Percentiles rank a stretch among this genome's conserved stretches.
phyloP scores from a whole-genome alignment of 2,329 filamentous ascomycete species.

The Phialophora expanda region DNA sequence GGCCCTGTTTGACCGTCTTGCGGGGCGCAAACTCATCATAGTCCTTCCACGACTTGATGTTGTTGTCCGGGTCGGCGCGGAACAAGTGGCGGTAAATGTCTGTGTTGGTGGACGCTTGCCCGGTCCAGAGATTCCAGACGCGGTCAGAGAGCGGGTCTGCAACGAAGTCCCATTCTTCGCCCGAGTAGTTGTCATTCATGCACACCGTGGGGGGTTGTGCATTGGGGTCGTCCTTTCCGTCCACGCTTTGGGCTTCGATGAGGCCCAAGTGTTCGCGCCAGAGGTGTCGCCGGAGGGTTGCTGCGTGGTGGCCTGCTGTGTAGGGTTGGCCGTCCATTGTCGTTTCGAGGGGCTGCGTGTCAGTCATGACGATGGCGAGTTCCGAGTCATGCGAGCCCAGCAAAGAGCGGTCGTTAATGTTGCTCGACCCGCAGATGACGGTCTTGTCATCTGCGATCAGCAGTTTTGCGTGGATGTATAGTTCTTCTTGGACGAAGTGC shows the following conservation, averaged over 20 bases:
- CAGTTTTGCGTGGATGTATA: conserved; percentile 93
- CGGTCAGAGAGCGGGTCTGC: conserved; percentile 72
- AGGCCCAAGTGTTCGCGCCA: conserved; percentile 92
- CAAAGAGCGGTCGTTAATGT: conserved; percentile 75
- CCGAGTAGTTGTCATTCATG: conserved; percentile 76
- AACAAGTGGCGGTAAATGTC: conserved; percentile 81
- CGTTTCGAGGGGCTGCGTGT: conserved; percentile 71
- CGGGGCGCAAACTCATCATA: conserved; percentile 78
- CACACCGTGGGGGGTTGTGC: conserved; percentile 74
- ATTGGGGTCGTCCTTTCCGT: conserved; percentile 72
- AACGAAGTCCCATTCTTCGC: conserved; percentile 69
- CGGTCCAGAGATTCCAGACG: conserved; percentile 74
- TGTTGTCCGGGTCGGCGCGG: conserved; percentile 86
- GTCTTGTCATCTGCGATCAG: conserved; percentile 79
- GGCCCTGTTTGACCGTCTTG: conserved; percentile 76
- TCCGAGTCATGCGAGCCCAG: conserved; percentile 84
- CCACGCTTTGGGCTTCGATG: conserved; percentile 71
- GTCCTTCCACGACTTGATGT: conserved; percentile 85
- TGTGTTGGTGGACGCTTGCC: conserved; percentile 76
- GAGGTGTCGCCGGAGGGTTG: conserved; percentile 80
- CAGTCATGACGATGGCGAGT: conserved; percentile 87
- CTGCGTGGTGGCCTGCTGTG: conserved; percentile 74
- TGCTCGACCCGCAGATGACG: conserved; percentile 79
- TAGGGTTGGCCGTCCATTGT: conserved; percentile 75
- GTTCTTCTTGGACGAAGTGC: conserved; percentile 84